Evolutionary conservation across 768 basidiomycete genomes (phyloP).

Genomic region (Agrocybe pediades): DNA sequence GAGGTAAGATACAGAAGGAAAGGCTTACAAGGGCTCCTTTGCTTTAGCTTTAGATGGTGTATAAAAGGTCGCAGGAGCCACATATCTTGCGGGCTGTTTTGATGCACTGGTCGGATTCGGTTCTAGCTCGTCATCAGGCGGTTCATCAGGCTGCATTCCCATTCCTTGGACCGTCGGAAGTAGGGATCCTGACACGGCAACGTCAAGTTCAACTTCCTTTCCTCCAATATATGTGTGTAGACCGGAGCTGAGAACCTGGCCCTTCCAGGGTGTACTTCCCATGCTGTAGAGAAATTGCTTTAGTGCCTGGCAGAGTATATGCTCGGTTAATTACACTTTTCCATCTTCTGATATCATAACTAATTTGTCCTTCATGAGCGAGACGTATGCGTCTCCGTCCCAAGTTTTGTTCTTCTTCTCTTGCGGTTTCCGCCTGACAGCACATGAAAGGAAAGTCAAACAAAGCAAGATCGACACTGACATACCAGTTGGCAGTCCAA

Average conservation of each 20-base stretch:
- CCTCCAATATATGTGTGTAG: constrained; percentile 50
- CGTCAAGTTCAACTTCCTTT: constrained; percentile 65
- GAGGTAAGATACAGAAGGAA: neutral
- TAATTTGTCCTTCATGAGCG: constrained; percentile 49
- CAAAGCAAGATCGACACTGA: neutral
- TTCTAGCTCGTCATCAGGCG: neutral
- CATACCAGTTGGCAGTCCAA: constrained; percentile 72
- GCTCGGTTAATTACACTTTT: constrained; percentile 50
- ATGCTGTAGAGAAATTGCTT: constrained; percentile 39
- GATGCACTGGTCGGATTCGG: constrained; percentile 17
- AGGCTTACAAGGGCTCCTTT: constrained; percentile 51
- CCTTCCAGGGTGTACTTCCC: constrained; percentile 64
- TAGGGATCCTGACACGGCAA: constrained; percentile 47
- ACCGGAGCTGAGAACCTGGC: constrained; percentile 49
- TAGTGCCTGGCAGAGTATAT: neutral
- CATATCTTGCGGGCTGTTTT: constrained; percentile 27
- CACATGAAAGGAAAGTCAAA: constrained; percentile 7
- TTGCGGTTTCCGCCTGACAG: constrained; percentile 68
- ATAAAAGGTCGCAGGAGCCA: constrained; percentile 68
- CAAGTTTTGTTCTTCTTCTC: constrained; percentile 82
- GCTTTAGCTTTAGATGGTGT: constrained; percentile 38
- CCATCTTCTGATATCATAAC: constrained; percentile 72
- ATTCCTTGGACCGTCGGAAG: constrained; percentile 43
- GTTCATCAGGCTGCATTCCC: constrained; percentile 1
- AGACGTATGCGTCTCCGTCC: constrained; percentile 78